Percentiles rank a stretch among this genome's conserved stretches.
These are phyloP conservation scores for Bryoerythrophyllum caledonicum DNA, from an alignment of 225 moss, liverwort and hornwort genomes.

Conservation along the genomic window DNA sequence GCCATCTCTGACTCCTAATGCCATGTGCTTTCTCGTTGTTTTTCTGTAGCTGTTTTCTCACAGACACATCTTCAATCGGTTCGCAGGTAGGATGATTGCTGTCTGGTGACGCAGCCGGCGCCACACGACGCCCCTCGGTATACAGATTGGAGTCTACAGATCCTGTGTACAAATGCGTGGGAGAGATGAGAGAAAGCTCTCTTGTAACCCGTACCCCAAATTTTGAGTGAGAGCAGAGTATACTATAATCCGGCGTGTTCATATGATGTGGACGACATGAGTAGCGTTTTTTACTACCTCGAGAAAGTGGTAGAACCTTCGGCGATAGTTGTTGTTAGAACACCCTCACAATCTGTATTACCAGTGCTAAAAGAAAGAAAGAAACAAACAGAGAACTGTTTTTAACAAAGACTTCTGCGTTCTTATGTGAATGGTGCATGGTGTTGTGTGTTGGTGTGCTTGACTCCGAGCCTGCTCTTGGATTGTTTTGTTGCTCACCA, in stretches of 20 bases:
- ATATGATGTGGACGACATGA: not conserved
- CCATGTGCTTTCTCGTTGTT: not conserved
- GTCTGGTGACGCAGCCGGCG: not conserved
- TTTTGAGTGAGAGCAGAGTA: conserved; percentile 4
- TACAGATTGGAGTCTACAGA: conserved; percentile 1
- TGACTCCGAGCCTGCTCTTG: conserved; percentile 6
- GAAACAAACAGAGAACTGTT: not conserved
- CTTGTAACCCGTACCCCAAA: conserved; percentile 11
- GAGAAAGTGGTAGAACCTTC: not conserved
- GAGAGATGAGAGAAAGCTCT: conserved; percentile 29
- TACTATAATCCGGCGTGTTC: not conserved
- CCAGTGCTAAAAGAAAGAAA: not conserved
- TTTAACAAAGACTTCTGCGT: not conserved
- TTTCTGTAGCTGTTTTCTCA: conserved; percentile 1
- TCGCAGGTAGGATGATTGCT: conserved; percentile 23
- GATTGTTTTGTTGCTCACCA: not conserved
- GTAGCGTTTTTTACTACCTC: not conserved
- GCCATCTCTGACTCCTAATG: not conserved
- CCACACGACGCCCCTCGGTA: not conserved
- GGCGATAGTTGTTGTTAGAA: not conserved
- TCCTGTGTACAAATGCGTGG: conserved; percentile 19
- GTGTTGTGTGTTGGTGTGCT: not conserved
- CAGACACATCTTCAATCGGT: not conserved
- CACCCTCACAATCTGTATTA: not conserved
- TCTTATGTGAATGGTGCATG: not conserved